Evolutionary conservation across 345 rosid genomes (phyloP), one percentile per base, ranked within the genome.

Genomic region (Moricandia moricandioides): DNA sequence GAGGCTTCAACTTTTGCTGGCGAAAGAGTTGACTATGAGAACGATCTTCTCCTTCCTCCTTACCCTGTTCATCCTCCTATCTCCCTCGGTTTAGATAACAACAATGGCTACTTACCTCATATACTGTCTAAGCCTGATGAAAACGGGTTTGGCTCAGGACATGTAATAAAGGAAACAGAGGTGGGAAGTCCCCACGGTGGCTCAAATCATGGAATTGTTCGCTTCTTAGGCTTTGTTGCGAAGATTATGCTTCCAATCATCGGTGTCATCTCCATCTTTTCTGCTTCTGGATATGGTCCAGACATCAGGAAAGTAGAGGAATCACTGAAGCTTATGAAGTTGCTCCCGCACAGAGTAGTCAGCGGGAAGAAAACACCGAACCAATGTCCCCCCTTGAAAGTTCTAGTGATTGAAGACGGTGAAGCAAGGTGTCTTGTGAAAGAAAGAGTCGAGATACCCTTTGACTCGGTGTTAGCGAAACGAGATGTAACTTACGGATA

Each of bases 381-480:
- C 7, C 81, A 76, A 12, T 94, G 98, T 29, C 97, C 96, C 10
- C 89, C 95, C 0, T 97, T 91, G 74, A 94, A 86, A 83, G 85
- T 88, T 31, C 81, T 85, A 6, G 84, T 85, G 55, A 52, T 84
- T 65, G 93, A 91, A 79, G 72, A 79, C 6, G 93, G 95, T 4
- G 85, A 91, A 85, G 84, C 91, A 24, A 81, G 88, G 37, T 94
- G 98, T 61, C 78, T 91, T 60, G 97, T 94, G 75, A 94, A 94
- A 73, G 98, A 90, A 84, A 88, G 97, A 81, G 80, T 90, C 35
- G 93, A 88, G 69, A 84, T 94, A 76, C 97, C 97, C 8, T 89
- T 94, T 73, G 84, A 82, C 40, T 85, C 92, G 0, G 72, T 85
- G 67, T 85, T 82, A 31, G 40, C 82, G 4, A 86, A 77, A 64